These are phyloP conservation scores for Beta corolliflora DNA, from an alignment of 179 eudicot species.

Conservation along the genomic window DNA sequence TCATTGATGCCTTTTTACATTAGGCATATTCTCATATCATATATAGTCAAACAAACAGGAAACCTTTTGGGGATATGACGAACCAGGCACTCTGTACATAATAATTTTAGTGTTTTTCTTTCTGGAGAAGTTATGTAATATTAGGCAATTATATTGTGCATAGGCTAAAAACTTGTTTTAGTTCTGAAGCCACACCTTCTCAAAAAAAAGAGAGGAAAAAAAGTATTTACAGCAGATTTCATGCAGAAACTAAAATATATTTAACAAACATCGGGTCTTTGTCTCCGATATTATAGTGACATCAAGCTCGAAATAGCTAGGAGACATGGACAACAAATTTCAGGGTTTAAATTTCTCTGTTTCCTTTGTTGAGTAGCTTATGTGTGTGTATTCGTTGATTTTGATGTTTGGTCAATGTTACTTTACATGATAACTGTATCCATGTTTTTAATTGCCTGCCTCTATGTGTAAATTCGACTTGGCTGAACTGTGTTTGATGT, in stretches of 20 bases:
- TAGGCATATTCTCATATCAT: neutral
- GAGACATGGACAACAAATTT: neutral
- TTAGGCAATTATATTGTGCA: neutral
- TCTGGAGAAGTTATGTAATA: neutral
- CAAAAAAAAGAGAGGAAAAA: no score
- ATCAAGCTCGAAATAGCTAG: no score
- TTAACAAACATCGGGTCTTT: no score
- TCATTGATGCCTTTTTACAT: neutral
- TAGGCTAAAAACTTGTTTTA: neutral
- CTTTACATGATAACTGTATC: neutral
- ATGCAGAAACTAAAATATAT: no score
- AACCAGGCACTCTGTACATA: neutral
- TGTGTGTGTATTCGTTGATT: neutral
- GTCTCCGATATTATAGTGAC: neutral
- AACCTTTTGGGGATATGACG: no score
- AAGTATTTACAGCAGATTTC: no score
- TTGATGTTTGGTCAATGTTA: neutral
- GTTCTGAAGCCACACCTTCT: neutral
- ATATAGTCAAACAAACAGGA: neutral
- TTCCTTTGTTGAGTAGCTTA: neutral
- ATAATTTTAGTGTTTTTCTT: neutral
- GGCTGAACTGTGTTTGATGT: neutral
- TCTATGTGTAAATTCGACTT: neutral
- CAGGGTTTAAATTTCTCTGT: neutral
- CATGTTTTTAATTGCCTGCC: neutral